A percentile compares a stretch with the other conserved stretches of the same genome.
Evolutionary conservation across 139 green algal species (phyloP).

Genomic region (Closterium sp.): DNA sequence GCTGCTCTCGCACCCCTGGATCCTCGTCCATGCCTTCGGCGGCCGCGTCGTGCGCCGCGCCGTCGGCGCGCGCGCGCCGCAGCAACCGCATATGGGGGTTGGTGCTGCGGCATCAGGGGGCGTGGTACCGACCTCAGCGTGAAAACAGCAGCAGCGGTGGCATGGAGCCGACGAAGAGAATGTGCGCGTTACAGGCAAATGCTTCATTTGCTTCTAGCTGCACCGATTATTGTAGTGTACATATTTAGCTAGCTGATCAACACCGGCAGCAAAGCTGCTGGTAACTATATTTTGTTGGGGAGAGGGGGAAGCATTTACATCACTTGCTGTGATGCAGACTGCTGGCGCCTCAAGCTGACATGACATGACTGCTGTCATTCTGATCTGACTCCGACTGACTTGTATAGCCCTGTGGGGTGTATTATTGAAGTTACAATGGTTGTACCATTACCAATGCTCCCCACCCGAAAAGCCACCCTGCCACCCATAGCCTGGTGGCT

Average conservation of each 20-base stretch:
- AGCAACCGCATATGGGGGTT: not conserved
- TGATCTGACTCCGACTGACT: too few relatives aligned
- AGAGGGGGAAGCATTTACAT: not conserved
- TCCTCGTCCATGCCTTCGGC: not conserved
- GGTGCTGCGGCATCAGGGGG: not conserved
- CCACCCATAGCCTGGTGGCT: too few relatives aligned
- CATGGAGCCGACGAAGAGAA: not conserved
- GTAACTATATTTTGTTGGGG: too few relatives aligned
- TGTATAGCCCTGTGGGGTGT: too few relatives aligned
- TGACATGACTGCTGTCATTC: not conserved
- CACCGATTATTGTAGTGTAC: not conserved
- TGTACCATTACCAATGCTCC: too few relatives aligned
- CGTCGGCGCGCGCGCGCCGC: not conserved
- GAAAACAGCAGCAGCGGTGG: not conserved
- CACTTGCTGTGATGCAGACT: not conserved
- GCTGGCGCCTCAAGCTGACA: not conserved
- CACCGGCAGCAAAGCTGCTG: not conserved
- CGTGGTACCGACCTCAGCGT: not conserved
- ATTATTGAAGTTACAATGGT: too few relatives aligned
- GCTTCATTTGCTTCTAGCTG: not conserved
- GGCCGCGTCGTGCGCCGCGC: not conserved
- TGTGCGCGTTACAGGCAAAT: not conserved
- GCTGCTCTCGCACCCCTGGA: constrained; percentile 24
- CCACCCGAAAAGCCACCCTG: too few relatives aligned
- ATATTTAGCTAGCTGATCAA: not conserved